These are phyloP conservation scores for Penicillium fuscoglaucum DNA, from an alignment of 2,329 filamentous ascomycete genomes.

Conservation along the genomic window DNA sequence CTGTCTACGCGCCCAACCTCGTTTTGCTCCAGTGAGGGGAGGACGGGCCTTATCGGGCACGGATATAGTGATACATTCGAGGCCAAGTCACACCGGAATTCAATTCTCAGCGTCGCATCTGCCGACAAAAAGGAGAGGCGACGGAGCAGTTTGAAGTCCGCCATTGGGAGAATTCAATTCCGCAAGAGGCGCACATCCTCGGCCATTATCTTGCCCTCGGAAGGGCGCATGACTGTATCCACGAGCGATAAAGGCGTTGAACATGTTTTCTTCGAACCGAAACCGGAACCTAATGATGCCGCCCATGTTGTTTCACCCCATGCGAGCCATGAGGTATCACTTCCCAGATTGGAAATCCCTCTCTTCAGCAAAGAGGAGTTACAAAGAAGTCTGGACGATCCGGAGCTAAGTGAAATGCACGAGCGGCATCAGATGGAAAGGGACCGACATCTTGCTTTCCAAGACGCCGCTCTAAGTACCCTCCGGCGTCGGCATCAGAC, in stretches of 20 bases:
- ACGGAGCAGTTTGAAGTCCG: constrained; percentile 35
- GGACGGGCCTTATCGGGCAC: constrained; percentile 15
- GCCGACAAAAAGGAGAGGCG: constrained; percentile 34
- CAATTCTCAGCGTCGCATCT: constrained; percentile 31
- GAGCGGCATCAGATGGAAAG: constrained; percentile 34
- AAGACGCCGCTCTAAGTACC: constrained; percentile 32
- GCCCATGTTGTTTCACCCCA: neutral
- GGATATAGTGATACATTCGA: constrained; percentile 20
- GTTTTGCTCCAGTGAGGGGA: constrained; percentile 39
- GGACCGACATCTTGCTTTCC: constrained; percentile 37
- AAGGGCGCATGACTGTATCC: constrained; percentile 30
- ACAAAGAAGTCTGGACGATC: constrained; percentile 37
- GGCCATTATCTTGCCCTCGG: constrained; percentile 29
- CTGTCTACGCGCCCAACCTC: constrained; percentile 44
- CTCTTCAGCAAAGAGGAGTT: constrained; percentile 38
- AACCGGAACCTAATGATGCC: constrained; percentile 7
- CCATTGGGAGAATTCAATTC: constrained; percentile 40
- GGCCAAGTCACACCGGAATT: constrained; percentile 24
- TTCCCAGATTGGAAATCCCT: constrained; percentile 35
- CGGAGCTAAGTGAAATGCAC: constrained; percentile 33
- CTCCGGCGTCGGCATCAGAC: constrained; percentile 34
- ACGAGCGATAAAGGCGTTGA: constrained; percentile 28
- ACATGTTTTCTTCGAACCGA: constrained; percentile 41
- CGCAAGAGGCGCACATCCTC: constrained; percentile 37
- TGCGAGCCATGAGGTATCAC: constrained; percentile 18